Base-by-base conservation (phyloP, 2,329 filamentous ascomycete species). In the Aspergillus hiratsukae region DNA sequence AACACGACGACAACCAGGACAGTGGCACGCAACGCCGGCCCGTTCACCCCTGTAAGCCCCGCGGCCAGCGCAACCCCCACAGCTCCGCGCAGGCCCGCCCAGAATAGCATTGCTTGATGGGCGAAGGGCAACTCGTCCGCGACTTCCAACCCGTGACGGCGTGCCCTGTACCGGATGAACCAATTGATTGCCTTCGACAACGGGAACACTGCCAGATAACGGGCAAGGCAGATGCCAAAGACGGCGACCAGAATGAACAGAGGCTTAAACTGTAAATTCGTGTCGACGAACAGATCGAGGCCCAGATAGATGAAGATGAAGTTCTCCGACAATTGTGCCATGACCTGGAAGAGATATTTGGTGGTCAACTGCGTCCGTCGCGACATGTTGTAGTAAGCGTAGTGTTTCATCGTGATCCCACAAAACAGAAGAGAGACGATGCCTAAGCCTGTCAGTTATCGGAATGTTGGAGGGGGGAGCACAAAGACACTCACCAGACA, bases 321-420 rank as follows among this genome's bases (percentile, higher is more conserved):
- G 75, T 99, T 99, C 76, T 99, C 94, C 0, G 93, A 96, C 48
- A 99, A 78, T 74, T 99, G 94, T 3, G 94, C 90, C 65, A 95
- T 87, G 60, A 96, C 87, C 72, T 96, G 91, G 78, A 99, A 99
- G 56, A 97, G 83, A 76, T 96, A 99, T 74, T 99, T 99, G 52
- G 94, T 99, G 17, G 94, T 96, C 61, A 99, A 86, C 72, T 99
- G 94, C 1, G 94, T 97, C 60, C 94, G 87, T 50, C 94, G 87
- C 29, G 94, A 99, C 94, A 99, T 99, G 79, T 99, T 99, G 81
- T 97, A 97, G 77, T 99, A 99, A 60, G 94, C 94, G 69, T 99
- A 99, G 72, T 99, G 94, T 76, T 99, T 99, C 61, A 99, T 80
- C 10, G 94, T 97, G 65, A 99, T 99, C 54, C 94, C 94, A 74